Evolutionary conservation across 805 yeast genomes (phyloP).

Genomic region (Candida maris): DNA sequence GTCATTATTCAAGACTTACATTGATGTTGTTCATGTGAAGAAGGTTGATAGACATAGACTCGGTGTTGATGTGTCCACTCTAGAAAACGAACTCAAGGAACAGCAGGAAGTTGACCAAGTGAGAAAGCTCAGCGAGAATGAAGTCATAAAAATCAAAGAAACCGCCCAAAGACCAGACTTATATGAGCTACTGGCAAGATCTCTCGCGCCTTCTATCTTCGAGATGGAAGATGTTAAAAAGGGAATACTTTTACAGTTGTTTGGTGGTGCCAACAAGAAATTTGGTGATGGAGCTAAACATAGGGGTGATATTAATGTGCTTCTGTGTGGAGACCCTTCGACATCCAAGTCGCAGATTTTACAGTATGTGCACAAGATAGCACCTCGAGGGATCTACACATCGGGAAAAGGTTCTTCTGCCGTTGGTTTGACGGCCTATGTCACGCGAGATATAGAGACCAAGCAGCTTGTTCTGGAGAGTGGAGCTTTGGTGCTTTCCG

Average conservation of each 20-base stretch:
- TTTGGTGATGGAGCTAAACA: constrained; percentile 89
- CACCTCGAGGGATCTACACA: constrained; percentile 97
- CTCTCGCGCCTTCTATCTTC: constrained; percentile 94
- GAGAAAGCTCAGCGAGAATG: constrained; percentile 65
- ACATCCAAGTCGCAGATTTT: constrained; percentile 93
- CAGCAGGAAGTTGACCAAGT: constrained; percentile 74
- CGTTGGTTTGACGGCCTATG: constrained; percentile 96
- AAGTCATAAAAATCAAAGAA: constrained; percentile 58
- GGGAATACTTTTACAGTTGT: constrained; percentile 86
- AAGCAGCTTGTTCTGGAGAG: constrained; percentile 89
- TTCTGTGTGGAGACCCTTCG: constrained; percentile 97
- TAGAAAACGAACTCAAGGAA: constrained; percentile 54
- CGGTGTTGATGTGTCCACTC: constrained; percentile 74
- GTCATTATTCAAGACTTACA: constrained; percentile 82
- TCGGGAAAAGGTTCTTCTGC: constrained; percentile 99
- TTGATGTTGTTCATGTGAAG: constrained; percentile 90
- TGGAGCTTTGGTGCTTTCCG: constrained; percentile 94
- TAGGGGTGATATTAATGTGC: constrained; percentile 90
- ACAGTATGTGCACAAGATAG: constrained; percentile 93
- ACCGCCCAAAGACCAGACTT: constrained; percentile 69
- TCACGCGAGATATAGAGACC: constrained; percentile 91
- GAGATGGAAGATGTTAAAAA: constrained; percentile 97
- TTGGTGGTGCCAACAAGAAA: constrained; percentile 92
- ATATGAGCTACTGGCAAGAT: constrained; percentile 81
- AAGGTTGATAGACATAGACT: constrained; percentile 79